phyloP scores from a whole-genome alignment of 2,329 filamentous ascomycete species.

The Epicoccum nigrum region DNA sequence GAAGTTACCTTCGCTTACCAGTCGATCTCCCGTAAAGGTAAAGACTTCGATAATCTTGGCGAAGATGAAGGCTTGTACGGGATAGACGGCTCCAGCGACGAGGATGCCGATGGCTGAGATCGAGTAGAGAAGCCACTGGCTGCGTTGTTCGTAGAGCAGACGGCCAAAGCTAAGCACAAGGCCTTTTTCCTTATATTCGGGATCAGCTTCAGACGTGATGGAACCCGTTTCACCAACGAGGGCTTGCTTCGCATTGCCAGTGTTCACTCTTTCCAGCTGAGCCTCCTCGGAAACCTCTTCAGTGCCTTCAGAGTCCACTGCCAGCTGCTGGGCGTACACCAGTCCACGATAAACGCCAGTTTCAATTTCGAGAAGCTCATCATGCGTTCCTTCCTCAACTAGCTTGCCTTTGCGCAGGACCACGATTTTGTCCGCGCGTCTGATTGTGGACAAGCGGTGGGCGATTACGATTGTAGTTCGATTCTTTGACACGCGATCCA shows the following conservation, averaged over 20 bases:
- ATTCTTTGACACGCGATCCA: constrained; percentile 65
- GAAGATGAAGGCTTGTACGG: constrained; percentile 49
- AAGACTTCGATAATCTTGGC: constrained; percentile 48
- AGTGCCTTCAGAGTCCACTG: constrained; percentile 30
- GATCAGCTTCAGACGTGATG: constrained; percentile 20
- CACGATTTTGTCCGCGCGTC: constrained; percentile 77
- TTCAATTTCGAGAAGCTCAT: constrained; percentile 67
- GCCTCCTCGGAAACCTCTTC: constrained; percentile 10
- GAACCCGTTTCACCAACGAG: constrained; percentile 22
- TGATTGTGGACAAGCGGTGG: constrained; percentile 75
- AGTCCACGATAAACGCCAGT: constrained; percentile 70
- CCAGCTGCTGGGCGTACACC: constrained; percentile 58
- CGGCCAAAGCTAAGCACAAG: constrained; percentile 43
- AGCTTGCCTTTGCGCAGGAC: constrained; percentile 75
- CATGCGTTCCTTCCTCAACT: constrained; percentile 77
- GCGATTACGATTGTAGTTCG: constrained; percentile 81
- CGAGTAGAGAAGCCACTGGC: constrained; percentile 43
- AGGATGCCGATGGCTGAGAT: constrained; percentile 39
- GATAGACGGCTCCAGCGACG: constrained; percentile 45
- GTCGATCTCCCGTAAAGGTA: constrained; percentile 37
- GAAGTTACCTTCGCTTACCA: constrained; percentile 56
- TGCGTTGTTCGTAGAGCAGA: constrained; percentile 43
- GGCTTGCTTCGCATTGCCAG: constrained; percentile 25
- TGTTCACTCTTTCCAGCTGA: constrained; percentile 12
- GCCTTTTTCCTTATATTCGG: constrained; percentile 38